A percentile compares a stretch with the other conserved stretches of the same genome.
Evolutionary conservation across 1,139 yeast genomes (phyloP).

Genomic region (Hemisphaericaspora xylanilytica): DNA sequence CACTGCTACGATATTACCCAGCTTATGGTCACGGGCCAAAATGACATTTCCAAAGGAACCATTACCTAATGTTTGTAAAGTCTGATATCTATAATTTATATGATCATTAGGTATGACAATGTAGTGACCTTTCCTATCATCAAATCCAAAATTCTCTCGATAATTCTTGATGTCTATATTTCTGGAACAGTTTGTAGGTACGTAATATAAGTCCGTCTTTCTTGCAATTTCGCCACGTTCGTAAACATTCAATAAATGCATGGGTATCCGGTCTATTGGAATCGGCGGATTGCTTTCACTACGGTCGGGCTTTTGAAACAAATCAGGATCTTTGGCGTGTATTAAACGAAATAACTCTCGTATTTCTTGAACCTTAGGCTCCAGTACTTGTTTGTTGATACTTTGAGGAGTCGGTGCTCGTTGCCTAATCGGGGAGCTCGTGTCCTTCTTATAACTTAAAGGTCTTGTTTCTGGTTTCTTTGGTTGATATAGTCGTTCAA

Average conservation of each 20-base stretch:
- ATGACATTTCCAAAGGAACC: slow-evolving; percentile 87
- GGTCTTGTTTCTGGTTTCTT: slow-evolving; percentile 1
- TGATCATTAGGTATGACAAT: slow-evolving; percentile 62
- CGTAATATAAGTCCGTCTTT: slow-evolving; percentile 40
- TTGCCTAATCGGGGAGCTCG: neutral
- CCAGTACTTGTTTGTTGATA: neutral
- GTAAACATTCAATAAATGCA: slow-evolving; percentile 36
- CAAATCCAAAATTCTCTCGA: slow-evolving; percentile 65
- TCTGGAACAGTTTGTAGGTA: slow-evolving; percentile 24
- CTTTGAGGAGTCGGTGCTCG: slow-evolving; percentile 1
- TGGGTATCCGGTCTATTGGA: slow-evolving; percentile 8
- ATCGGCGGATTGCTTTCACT: slow-evolving; percentile 3
- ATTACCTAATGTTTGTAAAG: slow-evolving; percentile 58
- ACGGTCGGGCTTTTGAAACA: slow-evolving; percentile 17
- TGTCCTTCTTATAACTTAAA: neutral
- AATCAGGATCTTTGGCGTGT: slow-evolving; percentile 21
- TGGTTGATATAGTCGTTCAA: slow-evolving; percentile 12
- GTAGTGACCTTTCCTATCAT: slow-evolving; percentile 67
- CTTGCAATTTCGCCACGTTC: slow-evolving; percentile 54
- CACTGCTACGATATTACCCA: too few relatives aligned
- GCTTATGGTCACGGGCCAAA: slow-evolving; percentile 67
- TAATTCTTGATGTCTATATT: slow-evolving; percentile 44
- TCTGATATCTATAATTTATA: slow-evolving; percentile 71
- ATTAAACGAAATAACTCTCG: slow-evolving; percentile 21
- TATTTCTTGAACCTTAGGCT: slow-evolving; percentile 17